Conservation (phyloP, 257 asterid species). For the Solanum chiquidenum region DNA sequence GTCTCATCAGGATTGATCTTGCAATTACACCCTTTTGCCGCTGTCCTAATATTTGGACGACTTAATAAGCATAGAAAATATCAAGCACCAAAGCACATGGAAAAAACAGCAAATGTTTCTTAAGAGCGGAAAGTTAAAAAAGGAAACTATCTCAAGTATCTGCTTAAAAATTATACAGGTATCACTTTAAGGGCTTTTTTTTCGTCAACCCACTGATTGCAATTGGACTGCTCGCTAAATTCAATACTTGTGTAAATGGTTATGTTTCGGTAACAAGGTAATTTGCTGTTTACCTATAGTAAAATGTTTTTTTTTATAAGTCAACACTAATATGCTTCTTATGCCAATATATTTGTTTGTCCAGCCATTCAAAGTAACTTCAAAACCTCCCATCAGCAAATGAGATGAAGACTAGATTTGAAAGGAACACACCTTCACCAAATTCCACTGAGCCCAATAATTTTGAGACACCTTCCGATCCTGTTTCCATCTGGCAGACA, state of each 20-base stretch:
- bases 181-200: background rate
- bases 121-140: background rate
- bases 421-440: slow-evolving; percentile 67
- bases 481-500: slow-evolving; percentile 46
- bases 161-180: background rate
- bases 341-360: background rate
- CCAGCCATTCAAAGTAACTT: background rate
- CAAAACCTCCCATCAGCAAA: background rate
- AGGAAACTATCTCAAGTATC: background rate
- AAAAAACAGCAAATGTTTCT: background rate
- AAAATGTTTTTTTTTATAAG: background rate
- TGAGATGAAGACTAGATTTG: background rate
- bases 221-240: background rate
- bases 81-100: background rate
- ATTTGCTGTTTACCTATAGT: background rate
- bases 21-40: slow-evolving; percentile 87
- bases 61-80: slow-evolving; percentile 21
- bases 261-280: background rate
- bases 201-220: background rate
- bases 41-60: slow-evolving; percentile 83
- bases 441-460: slow-evolving; percentile 68
- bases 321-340: background rate
- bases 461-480: slow-evolving; percentile 35
- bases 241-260: background rate
- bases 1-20: slow-evolving; percentile 78